These are phyloP conservation scores for Phytophthora chlamydospora DNA, from an alignment of 352 stramenopile species.

Conservation along the genomic window DNA sequence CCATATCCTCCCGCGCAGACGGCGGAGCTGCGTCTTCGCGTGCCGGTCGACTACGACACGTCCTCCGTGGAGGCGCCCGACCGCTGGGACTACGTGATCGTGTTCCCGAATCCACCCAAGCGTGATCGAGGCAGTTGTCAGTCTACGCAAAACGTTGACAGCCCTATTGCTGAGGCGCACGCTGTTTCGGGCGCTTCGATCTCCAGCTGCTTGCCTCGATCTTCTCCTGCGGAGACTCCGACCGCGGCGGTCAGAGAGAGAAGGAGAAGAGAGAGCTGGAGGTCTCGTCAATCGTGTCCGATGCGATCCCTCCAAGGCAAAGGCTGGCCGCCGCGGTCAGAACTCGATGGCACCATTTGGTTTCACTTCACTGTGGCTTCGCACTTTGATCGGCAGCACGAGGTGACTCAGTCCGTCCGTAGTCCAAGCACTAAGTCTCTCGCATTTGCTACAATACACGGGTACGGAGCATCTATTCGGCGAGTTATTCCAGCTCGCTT, in stretches of 20 bases:
- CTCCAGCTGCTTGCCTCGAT: too few species aligned
- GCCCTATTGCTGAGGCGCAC: neutral
- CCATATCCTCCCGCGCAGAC: conserved; percentile 44
- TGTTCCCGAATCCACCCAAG: conserved; percentile 81
- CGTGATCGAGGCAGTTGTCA: conserved; percentile 61
- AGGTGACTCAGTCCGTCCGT: too few species aligned
- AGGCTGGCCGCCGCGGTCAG: neutral
- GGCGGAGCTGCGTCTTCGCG: conserved; percentile 35
- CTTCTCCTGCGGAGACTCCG: too few species aligned
- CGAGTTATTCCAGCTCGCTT: too few species aligned
- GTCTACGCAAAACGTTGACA: too few species aligned
- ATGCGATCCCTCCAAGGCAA: too few species aligned
- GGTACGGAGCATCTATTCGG: too few species aligned
- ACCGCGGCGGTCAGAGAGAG: too few species aligned
- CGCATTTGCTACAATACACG: too few species aligned
- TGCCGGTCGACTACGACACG: conserved; percentile 58
- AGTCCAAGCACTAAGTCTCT: too few species aligned
- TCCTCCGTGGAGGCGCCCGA: conserved; percentile 36
- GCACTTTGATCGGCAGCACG: too few species aligned
- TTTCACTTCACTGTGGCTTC: neutral
- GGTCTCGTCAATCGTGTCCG: too few species aligned
- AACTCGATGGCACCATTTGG: neutral
- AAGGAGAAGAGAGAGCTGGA: neutral
- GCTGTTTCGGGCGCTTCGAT: conserved; percentile 3
- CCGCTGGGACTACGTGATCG: conserved; percentile 87